Base-by-base conservation (phyloP, 768 basidiomycete species). In the Boletus vermiculosoides region DNA sequence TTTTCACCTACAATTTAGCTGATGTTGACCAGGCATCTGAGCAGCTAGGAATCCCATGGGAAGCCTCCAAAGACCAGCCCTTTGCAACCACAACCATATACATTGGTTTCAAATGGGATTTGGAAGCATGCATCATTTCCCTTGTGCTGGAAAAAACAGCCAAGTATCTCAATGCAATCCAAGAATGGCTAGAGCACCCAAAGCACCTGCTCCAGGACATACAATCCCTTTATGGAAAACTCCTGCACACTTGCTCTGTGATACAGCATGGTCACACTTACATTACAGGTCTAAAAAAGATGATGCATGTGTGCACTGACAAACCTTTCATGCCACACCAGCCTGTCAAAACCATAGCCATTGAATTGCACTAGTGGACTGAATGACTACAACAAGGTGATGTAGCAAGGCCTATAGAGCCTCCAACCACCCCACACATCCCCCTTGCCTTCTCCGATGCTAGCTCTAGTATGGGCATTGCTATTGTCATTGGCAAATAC, bases 201-300 rank as follows among this genome's bases (percentile, higher is more conserved):
- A 34, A 4, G 13, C 59, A 65, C 15, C 1, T 16, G 4, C 53
- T 66, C 0, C n/a, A 59, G 9, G 44, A 66, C 0, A 39, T 66
- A 1, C 18, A 52, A 3, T 0, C 16, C 1, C n/a, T 65, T 0
- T 63, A 63, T 5, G 52, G 59, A 1, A 66, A 66, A 16, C 30
- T 66, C 0, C 41, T 64, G 0, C 64, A 65, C 5, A 28, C 41
- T 0, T 28, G 28, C 6, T 1, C 34, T 4, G 12, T 2, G 6
- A 0, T 9, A 3, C 34, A 69, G 67, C 2, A 36, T 1, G n/a
- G 72, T 69, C 10, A 65, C 0, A 74, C 80, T 1, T 77, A 76
- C 59, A 71, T 82, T 52, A 78, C 74, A 37, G 45, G 48, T 11
- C 57, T 82, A 23, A 76, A 81, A 52, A 16, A 64, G 57, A 73